Evolutionary conservation across 495 filamentous ascomycete genomes (phyloP), one percentile per base, ranked within the genome.

Genomic region (Neurospora terricola): DNA sequence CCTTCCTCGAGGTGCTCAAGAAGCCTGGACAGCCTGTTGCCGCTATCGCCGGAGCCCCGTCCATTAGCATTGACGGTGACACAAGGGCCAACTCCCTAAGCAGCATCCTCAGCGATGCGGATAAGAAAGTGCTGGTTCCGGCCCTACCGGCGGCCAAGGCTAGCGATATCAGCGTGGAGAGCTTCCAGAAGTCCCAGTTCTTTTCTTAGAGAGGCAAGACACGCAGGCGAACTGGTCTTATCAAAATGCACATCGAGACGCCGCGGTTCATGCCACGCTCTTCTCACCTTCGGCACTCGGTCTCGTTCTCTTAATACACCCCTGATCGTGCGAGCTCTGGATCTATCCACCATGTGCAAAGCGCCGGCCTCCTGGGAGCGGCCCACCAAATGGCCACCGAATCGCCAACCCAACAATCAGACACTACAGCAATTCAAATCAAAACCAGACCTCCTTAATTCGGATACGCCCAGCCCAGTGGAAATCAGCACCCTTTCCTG

Each of bases 141-240:
- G 81, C 48, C 79, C 84, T 87, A 71, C 87, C 87, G 68, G 84
- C 85, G 9, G 87, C 88, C 75, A 91, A 91, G 78, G 83, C 86
- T 36, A 85, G 84, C 21, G 86, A 96, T 79, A 91, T 96, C 45
- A 89, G 87, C 37, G 88, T 91, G 5, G 93, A 97, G 81, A 94
- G 91, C 79, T 96, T 97, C 82, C 93, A 96, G 80, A 95, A 94
- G 84, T 92, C 92, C 72, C 90, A 92, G 59, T 97, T 97, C 81
- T 92, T 92, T 82, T 90, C 89, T n/a, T 91, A 87, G 79, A 66
- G 54, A 34, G 14, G 27, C 27, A 18, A 66, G 12, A 7, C 1
- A 18, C 27, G 27, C 54, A 34, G 12, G 27, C 54, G 23, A 16
- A 36, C 34, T 16, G 27, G 14, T 18, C 54, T 30, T 34, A 16